Evolutionary conservation across 2,329 filamentous ascomycete genomes (phyloP), one percentile per base, ranked within the genome.

Genomic region (Corynespora cassiicola): DNA sequence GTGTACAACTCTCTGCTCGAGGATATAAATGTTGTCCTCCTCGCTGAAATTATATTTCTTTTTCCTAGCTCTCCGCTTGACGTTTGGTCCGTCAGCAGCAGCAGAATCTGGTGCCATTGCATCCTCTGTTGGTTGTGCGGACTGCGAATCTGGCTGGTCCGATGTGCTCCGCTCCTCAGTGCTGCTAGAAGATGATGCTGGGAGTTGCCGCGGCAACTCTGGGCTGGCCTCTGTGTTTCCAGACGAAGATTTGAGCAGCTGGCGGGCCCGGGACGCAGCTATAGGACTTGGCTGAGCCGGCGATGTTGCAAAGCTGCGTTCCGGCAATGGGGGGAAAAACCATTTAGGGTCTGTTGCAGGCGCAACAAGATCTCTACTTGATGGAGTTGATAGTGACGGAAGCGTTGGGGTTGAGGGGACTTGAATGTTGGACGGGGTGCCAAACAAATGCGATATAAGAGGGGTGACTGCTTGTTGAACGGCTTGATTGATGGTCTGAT

Each of bases 1-100:
- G 7, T 63, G 42, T 3, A 58, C 36, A 24, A 50, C 36, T 25
- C 45, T 65, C 11, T 56, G 51, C 37, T 61, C 50, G n/a, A 66
- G 53, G n/a, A 72, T 58, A 16, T 69, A 58, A 18, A 60, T 42
- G 22, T 69, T 58, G 14, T 71, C 65, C 26, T 64, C 61, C 22
- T 52, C 41, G 6, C 47, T 63, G 32, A 68, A 71, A 6, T 20
- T 8, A n/a, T 55, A 59, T 24, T 39, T 52, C 7, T 8, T 25
- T 5, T n/a, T n/a, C n/a, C n/a, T n/a, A 47, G 51, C 30, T 40
- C 48, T 26, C 22, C 10, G 14, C 39, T 47, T 31, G 45, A 42
- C 6, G 32, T 47, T 27, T 18, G 25, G 22, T 21, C 15, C 34
- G 17, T 43, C 14, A 19, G 33, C 22, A 29, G 34, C 36, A 23